Evolutionary conservation across 75 land plant genomes (phyloP), one percentile per base, ranked within the genome.

Genomic region (Sequoiadendron giganteum): DNA sequence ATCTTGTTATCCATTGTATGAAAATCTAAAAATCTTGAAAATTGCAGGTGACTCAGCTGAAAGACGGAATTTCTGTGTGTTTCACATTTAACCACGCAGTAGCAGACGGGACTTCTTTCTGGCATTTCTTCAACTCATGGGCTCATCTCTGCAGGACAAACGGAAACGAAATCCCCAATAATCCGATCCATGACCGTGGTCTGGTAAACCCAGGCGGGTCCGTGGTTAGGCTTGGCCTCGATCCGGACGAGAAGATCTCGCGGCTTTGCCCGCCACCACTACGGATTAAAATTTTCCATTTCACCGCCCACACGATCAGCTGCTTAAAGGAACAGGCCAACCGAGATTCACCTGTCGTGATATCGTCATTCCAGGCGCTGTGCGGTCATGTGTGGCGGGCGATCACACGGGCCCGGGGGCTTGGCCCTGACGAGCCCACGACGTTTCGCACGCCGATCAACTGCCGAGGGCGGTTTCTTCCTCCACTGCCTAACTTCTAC

Each of bases 51-150:
- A 92, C 93, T 10, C 49, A 87, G 88, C 81, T 90, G 19, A 70
- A 30, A 19, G 94, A 90, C 72, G 94, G 94, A 14, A 73, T 94
- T 13, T 92, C 93, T 86, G 75, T 95, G n/a, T 94, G 94, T 0
- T 86, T 89, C 87, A 49, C 97, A 47, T 82, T 90, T 52, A 94
- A 92, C 87, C 97, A 94, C 83, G 89, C 93, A 30, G 88, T 92
- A n/a, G 65, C 75, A 25, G 95, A 95, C 80, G 95, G 95, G 3
- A 88, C 89, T 6, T 94, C 97, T 5, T 88, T 93, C 82, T 95
- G 95, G 97, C 92, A 95, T 82, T 95, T 95, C 90, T 87, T 95
- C 86, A 93, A 90, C 73, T 85, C 93, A 4, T 95, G 93, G 87
- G 93, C 97, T 3, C 93, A 94, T 83, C 76, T 93, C 32, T 55